Conservation (phyloP, 768 basidiomycete species). For the Rhizopogon rudus region DNA sequence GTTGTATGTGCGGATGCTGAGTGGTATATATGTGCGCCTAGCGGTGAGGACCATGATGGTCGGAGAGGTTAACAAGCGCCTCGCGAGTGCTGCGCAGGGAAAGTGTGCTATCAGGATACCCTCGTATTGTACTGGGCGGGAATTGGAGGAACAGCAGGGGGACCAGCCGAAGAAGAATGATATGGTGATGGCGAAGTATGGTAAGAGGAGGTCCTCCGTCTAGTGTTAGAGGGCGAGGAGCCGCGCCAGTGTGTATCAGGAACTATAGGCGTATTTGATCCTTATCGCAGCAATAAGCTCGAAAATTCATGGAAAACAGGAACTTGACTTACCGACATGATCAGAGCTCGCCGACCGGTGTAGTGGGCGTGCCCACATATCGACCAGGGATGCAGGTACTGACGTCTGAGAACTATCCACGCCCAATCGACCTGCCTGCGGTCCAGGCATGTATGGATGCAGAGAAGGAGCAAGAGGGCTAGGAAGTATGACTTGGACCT, state of each 20-base stretch:
- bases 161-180: not conserved
- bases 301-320: not conserved
- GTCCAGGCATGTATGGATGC: slow-evolving; percentile 10
- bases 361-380: too few species aligned
- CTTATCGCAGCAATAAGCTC: slow-evolving; percentile 1
- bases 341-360: not conserved
- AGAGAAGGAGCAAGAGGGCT: slow-evolving; percentile 50
- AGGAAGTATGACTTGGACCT: slow-evolving; percentile 65
- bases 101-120: not conserved
- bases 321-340: slow-evolving; percentile 5
- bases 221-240: not conserved
- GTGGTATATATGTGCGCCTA: too few species aligned
- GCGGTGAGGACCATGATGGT: too few species aligned
- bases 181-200: not conserved
- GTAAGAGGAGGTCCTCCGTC: not conserved
- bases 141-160: slow-evolving; percentile 20
- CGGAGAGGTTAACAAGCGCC: not conserved
- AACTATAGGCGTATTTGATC: not conserved
- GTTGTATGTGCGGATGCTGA: not conserved
- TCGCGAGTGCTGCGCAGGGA: slow-evolving; percentile 3
- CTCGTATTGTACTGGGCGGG: slow-evolving; percentile 8
- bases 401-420: slow-evolving; percentile 4
- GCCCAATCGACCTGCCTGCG: slow-evolving; percentile 6
- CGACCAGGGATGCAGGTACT: too few species aligned
- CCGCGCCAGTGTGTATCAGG: not conserved